phyloP scores from a whole-genome alignment of 23 red algal genomes.

The Gracilaria gracilis region DNA sequence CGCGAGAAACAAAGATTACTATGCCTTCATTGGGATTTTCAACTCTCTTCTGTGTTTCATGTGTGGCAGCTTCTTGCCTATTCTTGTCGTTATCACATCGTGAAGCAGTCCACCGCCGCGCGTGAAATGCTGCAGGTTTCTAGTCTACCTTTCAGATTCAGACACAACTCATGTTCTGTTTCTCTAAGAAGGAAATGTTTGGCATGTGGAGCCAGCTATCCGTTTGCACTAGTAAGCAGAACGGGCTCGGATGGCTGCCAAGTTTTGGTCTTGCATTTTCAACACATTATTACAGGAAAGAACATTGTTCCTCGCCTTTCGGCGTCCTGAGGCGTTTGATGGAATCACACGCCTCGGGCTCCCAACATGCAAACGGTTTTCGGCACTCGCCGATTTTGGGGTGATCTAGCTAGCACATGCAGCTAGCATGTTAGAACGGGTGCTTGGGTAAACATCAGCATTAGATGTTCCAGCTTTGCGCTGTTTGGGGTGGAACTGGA shows the following conservation, averaged over 20 bases:
- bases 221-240: conserved; percentile 42
- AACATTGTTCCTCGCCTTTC: conserved; percentile 12
- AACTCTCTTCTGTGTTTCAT: neutral
- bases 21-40: neutral
- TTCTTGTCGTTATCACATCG: neutral
- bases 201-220: conserved; percentile 67
- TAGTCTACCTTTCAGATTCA: neutral
- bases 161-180: neutral
- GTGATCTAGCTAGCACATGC: neutral
- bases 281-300: conserved; percentile 37
- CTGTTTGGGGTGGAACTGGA: no score
- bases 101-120: neutral
- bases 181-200: neutral
- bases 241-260: conserved; percentile 62
- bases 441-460: neutral
- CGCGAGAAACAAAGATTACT: conserved; percentile 13
- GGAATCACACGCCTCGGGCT: conserved; percentile 5
- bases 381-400: neutral
- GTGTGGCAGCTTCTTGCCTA: neutral
- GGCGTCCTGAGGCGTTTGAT: conserved; percentile 11
- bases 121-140: neutral
- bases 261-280: conserved; percentile 47
- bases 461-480: neutral
- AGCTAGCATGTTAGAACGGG: neutral
- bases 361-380: neutral